Base-by-base conservation (phyloP, 2,329 filamentous ascomycete species). In the Alternaria gaisen region DNA sequence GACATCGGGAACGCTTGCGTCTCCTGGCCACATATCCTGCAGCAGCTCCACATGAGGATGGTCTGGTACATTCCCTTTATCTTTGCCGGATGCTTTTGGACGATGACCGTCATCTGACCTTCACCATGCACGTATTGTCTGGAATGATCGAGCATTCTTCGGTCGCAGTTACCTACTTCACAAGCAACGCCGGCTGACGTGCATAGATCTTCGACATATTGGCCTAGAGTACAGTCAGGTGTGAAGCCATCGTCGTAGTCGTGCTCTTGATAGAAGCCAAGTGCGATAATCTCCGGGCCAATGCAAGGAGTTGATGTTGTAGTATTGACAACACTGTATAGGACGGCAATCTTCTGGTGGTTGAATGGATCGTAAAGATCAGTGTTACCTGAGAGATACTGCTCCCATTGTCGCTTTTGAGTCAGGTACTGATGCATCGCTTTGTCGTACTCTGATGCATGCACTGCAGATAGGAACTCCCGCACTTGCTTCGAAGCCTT, bases 1-100 rank as follows among this genome's bases (percentile, higher is more conserved):
- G 94, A 97, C 93, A 99, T 97, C 32, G 90, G 89, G 67, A 92
- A 91, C 48, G 94, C 89, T 40, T 93, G 91, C 0, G 94, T 97
- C 75, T 98, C 94, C 67, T 92, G 92, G 53, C 92, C 90, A 78
- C 96, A 99, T 30, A 92, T 85, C 71, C 97, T 95, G 82, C 95
- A 99, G 70, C 91, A 93, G 67, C 93, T 98, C 96, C 96, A 99
- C 93, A 99, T 97, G 58, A 94, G 87, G 57, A 99, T 97, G 3
- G 90, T 91, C 65, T 92, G 88, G 76, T 87, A 85, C 79, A 89
- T 80, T 1, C 88, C 85, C 61, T 87, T 85, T 62, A 91, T 81
- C 66, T 90, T 88, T 36, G 87, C 85, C 44, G 89, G 84, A 64
- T 89, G 89, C 32, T 88, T 90, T 73, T 97, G 92, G 16, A 97